A percentile compares a stretch with the other conserved stretches of the same genome.
These are phyloP conservation scores for Ogataea populi-albae DNA, from an alignment of 805 yeast genomes.

Conservation along the genomic window DNA sequence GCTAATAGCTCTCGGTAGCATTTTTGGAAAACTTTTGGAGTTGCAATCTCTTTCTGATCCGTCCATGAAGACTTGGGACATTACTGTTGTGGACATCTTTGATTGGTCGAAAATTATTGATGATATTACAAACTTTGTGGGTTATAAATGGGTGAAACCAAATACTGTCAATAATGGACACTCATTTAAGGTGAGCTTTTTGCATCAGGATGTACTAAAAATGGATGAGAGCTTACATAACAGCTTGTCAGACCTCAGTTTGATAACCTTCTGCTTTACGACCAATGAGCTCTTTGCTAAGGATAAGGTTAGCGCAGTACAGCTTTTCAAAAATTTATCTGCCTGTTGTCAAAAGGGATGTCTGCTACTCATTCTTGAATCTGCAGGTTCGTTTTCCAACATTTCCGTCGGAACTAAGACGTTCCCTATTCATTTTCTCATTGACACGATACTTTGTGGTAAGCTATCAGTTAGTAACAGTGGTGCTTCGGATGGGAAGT, in stretches of 20 bases:
- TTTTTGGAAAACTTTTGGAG: conserved; percentile 40
- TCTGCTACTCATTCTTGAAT: conserved; percentile 66
- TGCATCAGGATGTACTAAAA: conserved; percentile 36
- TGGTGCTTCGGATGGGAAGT: conserved; percentile 42
- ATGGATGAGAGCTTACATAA: conserved; percentile 18
- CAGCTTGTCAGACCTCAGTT: conserved; percentile 33
- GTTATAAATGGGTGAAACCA: conserved; percentile 52
- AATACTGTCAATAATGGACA: conserved; percentile 20
- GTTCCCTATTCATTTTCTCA: conserved; percentile 78
- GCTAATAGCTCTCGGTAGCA: conserved; percentile 58
- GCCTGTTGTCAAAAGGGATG: conserved; percentile 53
- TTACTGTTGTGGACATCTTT: conserved; percentile 72
- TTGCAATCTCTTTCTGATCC: conserved; percentile 8
- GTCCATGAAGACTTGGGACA: conserved; percentile 14
- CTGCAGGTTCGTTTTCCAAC: conserved; percentile 88
- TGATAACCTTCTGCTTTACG: conserved; percentile 76
- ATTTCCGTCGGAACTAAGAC: conserved; percentile 70
- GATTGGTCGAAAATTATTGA: conserved; percentile 63
- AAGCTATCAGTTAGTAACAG: conserved; percentile 29
- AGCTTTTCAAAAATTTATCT: conserved; percentile 53
- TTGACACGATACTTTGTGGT: conserved; percentile 70
- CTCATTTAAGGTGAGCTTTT: conserved; percentile 33
- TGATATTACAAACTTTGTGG: conserved; percentile 42
- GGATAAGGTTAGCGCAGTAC: conserved; percentile 58
- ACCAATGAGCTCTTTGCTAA: conserved; percentile 82